These are phyloP conservation scores for Cytospora leucostoma DNA, from an alignment of 2,329 filamentous ascomycete species.

Conservation along the genomic window DNA sequence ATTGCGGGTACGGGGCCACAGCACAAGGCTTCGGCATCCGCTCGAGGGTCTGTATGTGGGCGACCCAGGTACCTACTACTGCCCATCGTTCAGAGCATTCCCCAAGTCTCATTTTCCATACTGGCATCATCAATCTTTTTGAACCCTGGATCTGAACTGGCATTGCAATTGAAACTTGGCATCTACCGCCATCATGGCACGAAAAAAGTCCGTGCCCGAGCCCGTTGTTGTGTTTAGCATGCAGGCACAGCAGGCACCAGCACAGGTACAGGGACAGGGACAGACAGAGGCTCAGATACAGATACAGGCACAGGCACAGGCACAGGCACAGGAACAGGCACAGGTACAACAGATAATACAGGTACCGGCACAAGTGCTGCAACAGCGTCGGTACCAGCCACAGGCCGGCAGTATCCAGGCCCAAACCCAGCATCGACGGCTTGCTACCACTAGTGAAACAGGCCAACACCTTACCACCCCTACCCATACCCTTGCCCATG, in stretches of 20 bases:
- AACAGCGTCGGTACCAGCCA: constrained; percentile 1
- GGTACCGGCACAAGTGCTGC: neutral
- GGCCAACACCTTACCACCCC: constrained; percentile 11
- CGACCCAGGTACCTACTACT: too few relatives aligned
- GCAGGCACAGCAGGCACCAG: neutral
- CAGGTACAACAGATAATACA: neutral
- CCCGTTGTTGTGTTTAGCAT: constrained; percentile 15
- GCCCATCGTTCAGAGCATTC: too few relatives aligned
- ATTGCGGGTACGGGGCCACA: too few relatives aligned
- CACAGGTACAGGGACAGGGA: neutral
- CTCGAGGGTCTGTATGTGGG: constrained; percentile 2
- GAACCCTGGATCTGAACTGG: neutral
- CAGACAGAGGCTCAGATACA: neutral
- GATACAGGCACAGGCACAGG: constrained; percentile 10
- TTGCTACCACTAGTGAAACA: constrained; percentile 35
- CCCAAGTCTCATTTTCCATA: too few relatives aligned
- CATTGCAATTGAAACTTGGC: neutral
- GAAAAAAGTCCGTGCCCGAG: constrained; percentile 27
- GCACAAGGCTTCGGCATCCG: constrained; percentile 7
- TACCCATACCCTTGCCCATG: too few relatives aligned
- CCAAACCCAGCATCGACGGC: constrained; percentile 21
- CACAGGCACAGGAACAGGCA: constrained; percentile 8
- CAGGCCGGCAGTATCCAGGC: constrained; percentile 2
- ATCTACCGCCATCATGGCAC: constrained; percentile 20
- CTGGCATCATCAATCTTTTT: too few relatives aligned